These are phyloP conservation scores for Rhizopus sp. DNA, from an alignment of 371 early-diverging fungal genomes.

Conservation along the genomic window DNA sequence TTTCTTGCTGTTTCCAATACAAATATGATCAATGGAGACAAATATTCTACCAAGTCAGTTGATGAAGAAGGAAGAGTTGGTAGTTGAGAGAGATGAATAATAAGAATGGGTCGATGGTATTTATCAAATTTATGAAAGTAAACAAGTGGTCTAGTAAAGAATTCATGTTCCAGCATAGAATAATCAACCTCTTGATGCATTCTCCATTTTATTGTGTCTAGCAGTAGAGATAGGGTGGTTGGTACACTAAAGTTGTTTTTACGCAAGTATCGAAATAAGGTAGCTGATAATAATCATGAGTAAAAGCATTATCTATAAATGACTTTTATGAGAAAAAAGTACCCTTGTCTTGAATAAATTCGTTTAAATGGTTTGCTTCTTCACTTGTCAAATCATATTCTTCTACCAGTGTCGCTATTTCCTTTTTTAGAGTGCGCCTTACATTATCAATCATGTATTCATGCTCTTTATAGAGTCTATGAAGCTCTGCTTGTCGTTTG, in stretches of 20 bases:
- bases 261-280: conserved; percentile 44
- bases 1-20: conserved; percentile 42
- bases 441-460: conserved; percentile 34
- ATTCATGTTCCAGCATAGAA: conserved; percentile 16
- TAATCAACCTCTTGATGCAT: conserved; percentile 31
- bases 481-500: conserved; percentile 16
- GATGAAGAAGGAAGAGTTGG: conserved; percentile 16
- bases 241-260: conserved; percentile 40
- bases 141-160: conserved; percentile 31
- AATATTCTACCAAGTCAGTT: conserved; percentile 22
- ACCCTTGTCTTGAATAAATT: conserved; percentile 44
- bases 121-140: conserved; percentile 44
- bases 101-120: conserved; percentile 33
- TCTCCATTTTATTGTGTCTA: conserved; percentile 49
- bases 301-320: neutral
- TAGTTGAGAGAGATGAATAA: conserved; percentile 37
- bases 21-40: conserved; percentile 38
- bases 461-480: conserved; percentile 28
- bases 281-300: conserved; percentile 22
- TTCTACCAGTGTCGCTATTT: conserved; percentile 40
- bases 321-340: neutral
- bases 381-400: conserved; percentile 31
- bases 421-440: conserved; percentile 35
- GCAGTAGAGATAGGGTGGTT: conserved; percentile 32
- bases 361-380: conserved; percentile 30